Evolutionary conservation across 1,139 yeast genomes (phyloP).

Genomic region (Nadsonia commutata): DNA sequence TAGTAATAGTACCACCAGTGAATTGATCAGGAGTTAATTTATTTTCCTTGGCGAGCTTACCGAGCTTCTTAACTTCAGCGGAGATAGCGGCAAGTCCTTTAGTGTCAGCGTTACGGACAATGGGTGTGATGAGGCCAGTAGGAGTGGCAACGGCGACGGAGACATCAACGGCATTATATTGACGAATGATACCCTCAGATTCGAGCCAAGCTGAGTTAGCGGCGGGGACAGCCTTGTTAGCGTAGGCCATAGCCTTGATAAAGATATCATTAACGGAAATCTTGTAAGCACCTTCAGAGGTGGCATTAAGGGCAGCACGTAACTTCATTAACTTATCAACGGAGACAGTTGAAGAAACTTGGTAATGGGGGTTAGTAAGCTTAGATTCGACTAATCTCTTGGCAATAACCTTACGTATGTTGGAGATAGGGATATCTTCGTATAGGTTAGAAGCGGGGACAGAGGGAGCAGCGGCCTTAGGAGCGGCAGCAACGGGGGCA

Average conservation of each 20-base stretch:
- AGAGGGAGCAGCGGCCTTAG: constrained; percentile 33
- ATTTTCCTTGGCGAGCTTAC: constrained; percentile 90
- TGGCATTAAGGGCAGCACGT: constrained; percentile 76
- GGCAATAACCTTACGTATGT: constrained; percentile 92
- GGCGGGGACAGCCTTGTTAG: constrained; percentile 81
- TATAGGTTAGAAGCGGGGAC: constrained; percentile 42
- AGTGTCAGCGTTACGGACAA: constrained; percentile 71
- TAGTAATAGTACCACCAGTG: constrained; percentile 98
- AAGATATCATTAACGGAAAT: constrained; percentile 88
- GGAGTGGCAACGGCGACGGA: constrained; percentile 99
- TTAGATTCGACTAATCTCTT: constrained; percentile 77
- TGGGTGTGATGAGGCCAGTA: constrained; percentile 92
- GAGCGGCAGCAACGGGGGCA: constrained; percentile 30
- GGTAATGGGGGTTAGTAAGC: constrained; percentile 78
- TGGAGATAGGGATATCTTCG: constrained; percentile 74
- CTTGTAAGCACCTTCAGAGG: constrained; percentile 78
- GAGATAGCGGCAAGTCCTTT: constrained; percentile 81
- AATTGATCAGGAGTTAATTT: constrained; percentile 90
- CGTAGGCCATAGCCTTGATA: constrained; percentile 86
- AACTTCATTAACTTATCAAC: constrained; percentile 84
- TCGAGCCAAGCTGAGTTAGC: constrained; percentile 93
- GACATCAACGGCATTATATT: constrained; percentile 82
- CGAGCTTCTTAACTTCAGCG: constrained; percentile 74
- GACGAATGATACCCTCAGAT: constrained; percentile 78
- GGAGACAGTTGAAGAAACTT: constrained; percentile 73